Evolutionary conservation across 345 rosid species (phyloP).

Genomic region (Melastoma malabathricum): DNA sequence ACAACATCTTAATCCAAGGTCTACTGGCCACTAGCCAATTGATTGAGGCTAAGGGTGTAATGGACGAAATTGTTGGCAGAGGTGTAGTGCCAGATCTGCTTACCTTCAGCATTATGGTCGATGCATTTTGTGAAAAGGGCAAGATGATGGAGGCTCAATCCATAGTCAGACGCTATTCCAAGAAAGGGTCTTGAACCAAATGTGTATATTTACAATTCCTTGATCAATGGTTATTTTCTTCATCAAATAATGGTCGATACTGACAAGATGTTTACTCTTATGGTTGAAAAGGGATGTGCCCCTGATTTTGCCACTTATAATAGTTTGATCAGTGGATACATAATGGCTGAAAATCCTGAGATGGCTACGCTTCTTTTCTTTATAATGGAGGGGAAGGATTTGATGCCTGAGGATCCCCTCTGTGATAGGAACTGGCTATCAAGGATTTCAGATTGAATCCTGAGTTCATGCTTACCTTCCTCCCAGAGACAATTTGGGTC

Average conservation of each 20-base stretch:
- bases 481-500: too few species aligned
- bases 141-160: neutral
- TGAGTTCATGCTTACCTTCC: too few species aligned
- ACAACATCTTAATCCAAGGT: constrained; percentile 1
- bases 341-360: neutral
- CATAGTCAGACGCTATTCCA: constrained; percentile 1
- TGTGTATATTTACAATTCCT: constrained; percentile 4
- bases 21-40: neutral
- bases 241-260: constrained; percentile 9
- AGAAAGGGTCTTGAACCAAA: constrained; percentile 3
- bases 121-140: constrained; percentile 3
- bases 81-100: constrained; percentile 2
- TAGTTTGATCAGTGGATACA: constrained; percentile 3
- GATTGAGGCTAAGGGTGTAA: neutral
- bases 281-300: constrained; percentile 2
- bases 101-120: constrained; percentile 1
- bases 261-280: neutral
- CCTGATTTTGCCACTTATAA: constrained; percentile 7
- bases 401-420: constrained; percentile 4
- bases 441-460: too few species aligned
- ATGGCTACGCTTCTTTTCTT: neutral
- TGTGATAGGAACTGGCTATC: too few species aligned
- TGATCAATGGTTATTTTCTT: constrained; percentile 7
- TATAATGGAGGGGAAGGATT: constrained; percentile 8
- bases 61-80: neutral